These are phyloP conservation scores for Theileria annulata DNA, from an alignment of 169 alveolate species.

Conservation along the genomic window DNA sequence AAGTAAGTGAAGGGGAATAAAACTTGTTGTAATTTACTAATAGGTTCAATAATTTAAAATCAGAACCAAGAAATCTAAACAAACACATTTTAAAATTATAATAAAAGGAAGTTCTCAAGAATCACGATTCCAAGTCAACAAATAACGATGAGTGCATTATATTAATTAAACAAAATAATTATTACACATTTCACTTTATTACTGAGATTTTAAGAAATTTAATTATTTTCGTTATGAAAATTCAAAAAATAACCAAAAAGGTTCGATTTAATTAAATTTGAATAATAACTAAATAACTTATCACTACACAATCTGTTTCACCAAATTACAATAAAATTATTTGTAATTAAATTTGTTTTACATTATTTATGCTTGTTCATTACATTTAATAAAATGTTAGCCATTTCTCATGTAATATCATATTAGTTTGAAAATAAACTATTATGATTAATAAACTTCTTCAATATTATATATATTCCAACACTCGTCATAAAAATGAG, in stretches of 20 bases:
- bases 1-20: neutral
- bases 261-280: neutral
- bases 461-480: neutral
- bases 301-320: neutral
- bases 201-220: neutral
- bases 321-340: neutral
- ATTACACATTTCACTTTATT: neutral
- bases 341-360: neutral
- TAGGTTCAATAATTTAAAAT: no score
- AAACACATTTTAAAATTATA: neutral
- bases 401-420: neutral
- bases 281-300: neutral
- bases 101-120: neutral
- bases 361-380: neutral
- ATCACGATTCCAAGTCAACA: neutral
- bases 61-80: neutral
- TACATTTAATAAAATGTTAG: neutral
- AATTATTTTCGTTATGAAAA: neutral
- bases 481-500: constrained; percentile 10
- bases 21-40: neutral
- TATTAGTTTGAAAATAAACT: neutral
- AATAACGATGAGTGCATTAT: no score
- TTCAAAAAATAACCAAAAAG: neutral
- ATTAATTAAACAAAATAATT: no score
- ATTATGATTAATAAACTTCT: neutral